A percentile compares a stretch with the other conserved stretches of the same genome.
Conservation (phyloP, 2,329 filamentous ascomycete genomes). For the Alternaria brassicicola region DNA sequence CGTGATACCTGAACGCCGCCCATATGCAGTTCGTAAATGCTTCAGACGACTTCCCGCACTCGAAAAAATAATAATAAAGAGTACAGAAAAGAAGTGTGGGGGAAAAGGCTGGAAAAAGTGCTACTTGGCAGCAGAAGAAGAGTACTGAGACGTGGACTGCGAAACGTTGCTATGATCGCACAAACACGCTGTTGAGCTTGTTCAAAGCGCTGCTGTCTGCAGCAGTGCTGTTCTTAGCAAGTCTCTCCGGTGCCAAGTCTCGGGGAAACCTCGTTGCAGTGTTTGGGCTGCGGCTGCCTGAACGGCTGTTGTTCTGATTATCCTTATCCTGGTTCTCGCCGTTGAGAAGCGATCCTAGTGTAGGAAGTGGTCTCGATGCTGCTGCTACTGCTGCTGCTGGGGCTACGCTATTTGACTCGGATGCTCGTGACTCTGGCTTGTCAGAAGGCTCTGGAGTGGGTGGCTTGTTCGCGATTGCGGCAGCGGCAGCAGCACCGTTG, state of each 20-base stretch:
- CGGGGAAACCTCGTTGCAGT: conserved; percentile 36
- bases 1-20: conserved; percentile 30
- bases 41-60: conserved; percentile 10
- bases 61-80: conserved; percentile 5
- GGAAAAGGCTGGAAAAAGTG: background rate
- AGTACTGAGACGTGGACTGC: background rate
- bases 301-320: conserved; percentile 46
- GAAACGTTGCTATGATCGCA: conserved; percentile 28
- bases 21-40: conserved; percentile 38
- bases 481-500: conserved; percentile 31
- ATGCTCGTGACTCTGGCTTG: conserved; percentile 54
- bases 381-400: conserved; percentile 30
- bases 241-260: conserved; percentile 40
- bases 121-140: background rate
- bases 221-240: conserved; percentile 42
- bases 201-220: conserved; percentile 41
- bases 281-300: conserved; percentile 52
- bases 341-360: conserved; percentile 43
- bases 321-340: conserved; percentile 36
- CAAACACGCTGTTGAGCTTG: conserved; percentile 45
- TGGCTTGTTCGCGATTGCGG: conserved; percentile 34
- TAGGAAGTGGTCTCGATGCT: conserved; percentile 55
- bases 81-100: background rate
- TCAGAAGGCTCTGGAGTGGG: conserved; percentile 40
- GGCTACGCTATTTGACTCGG: conserved; percentile 34